These are phyloP conservation scores for Fusarium verticillioides DNA, from an alignment of 2,329 filamentous ascomycete genomes.

Conservation along the genomic window DNA sequence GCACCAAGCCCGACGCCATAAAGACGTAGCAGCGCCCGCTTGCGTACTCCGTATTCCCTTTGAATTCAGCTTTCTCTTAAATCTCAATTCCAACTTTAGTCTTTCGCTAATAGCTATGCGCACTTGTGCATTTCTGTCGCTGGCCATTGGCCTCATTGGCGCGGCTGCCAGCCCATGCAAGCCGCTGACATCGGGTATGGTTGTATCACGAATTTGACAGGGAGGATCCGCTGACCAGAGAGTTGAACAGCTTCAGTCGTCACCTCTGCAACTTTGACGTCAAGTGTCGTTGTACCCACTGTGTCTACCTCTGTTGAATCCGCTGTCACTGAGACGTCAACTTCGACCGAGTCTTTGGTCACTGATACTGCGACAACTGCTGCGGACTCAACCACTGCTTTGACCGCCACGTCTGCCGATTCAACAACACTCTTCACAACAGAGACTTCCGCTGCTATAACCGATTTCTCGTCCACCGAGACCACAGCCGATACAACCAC, in stretches of 20 bases:
- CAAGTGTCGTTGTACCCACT: background rate
- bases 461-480: background rate
- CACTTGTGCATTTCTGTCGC: fast-evolving
- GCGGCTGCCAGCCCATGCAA: background rate
- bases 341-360: background rate
- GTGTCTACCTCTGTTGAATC: background rate
- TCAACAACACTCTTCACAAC: background rate
- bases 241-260: background rate
- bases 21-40: background rate
- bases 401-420: background rate
- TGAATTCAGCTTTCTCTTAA: background rate
- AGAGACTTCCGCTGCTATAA: background rate
- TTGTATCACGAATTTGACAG: fast-evolving
- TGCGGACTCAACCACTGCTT: background rate
- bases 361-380: background rate
- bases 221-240: too few relatives aligned
- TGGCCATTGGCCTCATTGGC: background rate
- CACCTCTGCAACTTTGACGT: background rate
- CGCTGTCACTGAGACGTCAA: background rate
- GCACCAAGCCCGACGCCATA: background rate
- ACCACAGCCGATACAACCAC: background rate
- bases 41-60: background rate
- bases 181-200: background rate
- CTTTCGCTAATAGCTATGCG: background rate
- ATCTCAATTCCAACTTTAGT: background rate